Evolutionary conservation across 2,329 filamentous ascomycete species (phyloP), one percentile per base, ranked within the genome.

Genomic region (Calonectria honghensis): DNA sequence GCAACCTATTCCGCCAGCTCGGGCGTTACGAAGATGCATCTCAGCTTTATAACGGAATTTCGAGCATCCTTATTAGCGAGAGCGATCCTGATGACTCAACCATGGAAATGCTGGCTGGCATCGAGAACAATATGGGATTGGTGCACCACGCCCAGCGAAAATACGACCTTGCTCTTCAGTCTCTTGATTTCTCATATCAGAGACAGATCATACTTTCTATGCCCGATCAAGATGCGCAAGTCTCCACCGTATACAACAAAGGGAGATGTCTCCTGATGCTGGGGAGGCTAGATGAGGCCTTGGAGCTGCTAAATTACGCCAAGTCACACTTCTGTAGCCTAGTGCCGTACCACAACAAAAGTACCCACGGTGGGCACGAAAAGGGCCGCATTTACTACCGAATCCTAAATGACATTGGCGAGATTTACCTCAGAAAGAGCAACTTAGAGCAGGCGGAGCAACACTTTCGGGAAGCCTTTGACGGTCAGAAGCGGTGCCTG

Each of bases 361-460:
- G 29, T 24, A 41, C 37, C 6, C 37, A 29, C 27, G 2, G 14
- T 6, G 35, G 57, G 57, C 35, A 48, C 16, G 66, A 59, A 18
- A 45, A 41, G 6, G 29, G 50, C 2, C 51, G 37, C 4, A 59
- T 68, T 20, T 68, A 59, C 5, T 68, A 45, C 41, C 32, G 66
- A 6, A 68, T 68, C n/a, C 5, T 68, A n/a, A 68, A 68, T 32
- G 66, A 68, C 14, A 31, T 68, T 27, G 66, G 66, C 6, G 66
- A 68, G 27, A 45, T 68, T 14, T 13, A 68, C 27, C 66, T 68
- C 35, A 48, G 66, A 18, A 45, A 35, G 27, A 35, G 32, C 6
- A 24, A 68, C n/a, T 14, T 68, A 24, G 50, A 68, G 6, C 35
- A 48, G 39, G 66, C 66, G 9, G 66, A 68, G 20, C 37, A 68